Evolutionary conservation across 2,329 filamentous ascomycete species (phyloP).

Genomic region (Hirsutella rhossiliensis): DNA sequence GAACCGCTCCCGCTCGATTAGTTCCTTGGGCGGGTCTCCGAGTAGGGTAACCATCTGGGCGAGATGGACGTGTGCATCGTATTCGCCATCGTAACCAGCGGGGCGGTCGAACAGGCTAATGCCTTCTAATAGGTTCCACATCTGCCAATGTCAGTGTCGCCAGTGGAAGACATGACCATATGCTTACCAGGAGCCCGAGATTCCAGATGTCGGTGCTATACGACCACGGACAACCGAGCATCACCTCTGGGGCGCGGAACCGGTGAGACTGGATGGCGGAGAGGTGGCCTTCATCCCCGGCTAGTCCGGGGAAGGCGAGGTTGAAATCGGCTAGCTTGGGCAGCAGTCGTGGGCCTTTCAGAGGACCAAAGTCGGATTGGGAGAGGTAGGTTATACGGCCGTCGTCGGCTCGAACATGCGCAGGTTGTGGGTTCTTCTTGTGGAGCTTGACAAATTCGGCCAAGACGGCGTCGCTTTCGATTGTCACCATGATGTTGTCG

Average conservation of each 20-base stretch:
- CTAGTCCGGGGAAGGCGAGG: constrained; percentile 5
- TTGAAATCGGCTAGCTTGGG: constrained; percentile 10
- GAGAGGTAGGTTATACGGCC: constrained; percentile 8
- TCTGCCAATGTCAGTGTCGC: constrained; percentile 5
- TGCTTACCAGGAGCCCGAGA: constrained; percentile 9
- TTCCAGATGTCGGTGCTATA: constrained; percentile 11
- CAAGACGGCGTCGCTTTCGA: constrained; percentile 8
- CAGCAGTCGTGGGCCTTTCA: constrained; percentile 4
- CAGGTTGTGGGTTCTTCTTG: constrained; percentile 1
- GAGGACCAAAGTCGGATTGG: constrained; percentile 6
- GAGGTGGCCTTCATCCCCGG: constrained; percentile 3
- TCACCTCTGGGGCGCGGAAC: constrained; percentile 12
- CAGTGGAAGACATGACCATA: not conserved
- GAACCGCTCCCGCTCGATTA: constrained; percentile 7
- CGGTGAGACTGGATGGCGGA: constrained; percentile 10
- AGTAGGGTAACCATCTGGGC: constrained; percentile 9
- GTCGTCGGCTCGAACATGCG: constrained; percentile 4
- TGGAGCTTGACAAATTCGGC: constrained; percentile 2
- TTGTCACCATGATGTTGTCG: constrained; percentile 11
- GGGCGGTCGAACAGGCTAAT: constrained; percentile 7
- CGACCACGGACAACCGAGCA: constrained; percentile 11
- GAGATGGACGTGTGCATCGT: constrained; percentile 12
- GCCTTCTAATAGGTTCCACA: constrained; percentile 12
- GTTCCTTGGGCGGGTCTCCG: constrained; percentile 5
- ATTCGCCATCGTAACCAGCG: constrained; percentile 9